A percentile compares a stretch with the other conserved stretches of the same genome.
Conservation (phyloP, 345 rosid species). For the Hibiscus trionum region DNA sequence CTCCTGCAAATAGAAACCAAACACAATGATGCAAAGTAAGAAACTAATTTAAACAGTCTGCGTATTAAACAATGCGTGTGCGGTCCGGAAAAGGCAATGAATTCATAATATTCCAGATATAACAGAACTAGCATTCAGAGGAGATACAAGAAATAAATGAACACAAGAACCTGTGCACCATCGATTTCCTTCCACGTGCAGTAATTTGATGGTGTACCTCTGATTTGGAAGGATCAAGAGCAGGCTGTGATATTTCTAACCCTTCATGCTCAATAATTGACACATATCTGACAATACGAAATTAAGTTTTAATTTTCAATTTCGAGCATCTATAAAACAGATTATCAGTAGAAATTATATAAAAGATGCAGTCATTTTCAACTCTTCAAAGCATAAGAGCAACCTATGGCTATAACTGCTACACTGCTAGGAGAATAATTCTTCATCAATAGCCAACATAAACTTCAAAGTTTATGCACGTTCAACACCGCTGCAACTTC, state of each 20-base stretch:
- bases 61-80: too few relatives aligned
- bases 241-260: slow-evolving; percentile 70
- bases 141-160: background rate
- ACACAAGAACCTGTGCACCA: slow-evolving; percentile 48
- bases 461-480: background rate
- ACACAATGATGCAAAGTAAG: background rate
- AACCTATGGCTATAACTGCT: background rate
- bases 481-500: background rate
- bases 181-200: slow-evolving; percentile 42
- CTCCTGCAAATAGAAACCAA: slow-evolving; percentile 36
- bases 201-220: slow-evolving; percentile 72
- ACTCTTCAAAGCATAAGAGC: background rate
- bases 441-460: background rate
- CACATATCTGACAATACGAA: slow-evolving; percentile 34
- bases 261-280: slow-evolving; percentile 44
- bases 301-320: background rate
- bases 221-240: slow-evolving; percentile 44
- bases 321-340: background rate
- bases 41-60: background rate
- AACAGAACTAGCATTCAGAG: background rate
- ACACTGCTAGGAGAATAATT: background rate
- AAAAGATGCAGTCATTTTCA: background rate
- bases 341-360: too few relatives aligned
- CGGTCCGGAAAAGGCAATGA: background rate
- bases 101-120: background rate